A percentile compares a stretch with the other conserved stretches of the same genome.
phyloP scores from a whole-genome alignment of 2,329 filamentous ascomycete species.

The Cladosporium sp. region DNA sequence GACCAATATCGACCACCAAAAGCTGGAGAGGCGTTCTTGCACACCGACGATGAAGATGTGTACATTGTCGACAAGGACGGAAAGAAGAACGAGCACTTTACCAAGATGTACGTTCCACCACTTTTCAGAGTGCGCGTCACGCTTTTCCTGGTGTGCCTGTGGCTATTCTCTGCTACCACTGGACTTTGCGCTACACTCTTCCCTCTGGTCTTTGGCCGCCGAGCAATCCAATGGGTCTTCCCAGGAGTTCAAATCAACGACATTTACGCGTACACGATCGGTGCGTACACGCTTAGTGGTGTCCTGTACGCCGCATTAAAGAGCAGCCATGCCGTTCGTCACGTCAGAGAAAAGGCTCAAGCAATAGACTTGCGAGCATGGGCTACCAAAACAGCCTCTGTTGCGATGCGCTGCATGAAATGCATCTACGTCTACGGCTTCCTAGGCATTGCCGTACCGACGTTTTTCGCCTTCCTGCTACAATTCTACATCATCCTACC shows the following conservation, averaged over 20 bases:
- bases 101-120: slow-evolving; percentile 70
- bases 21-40: slow-evolving; percentile 73
- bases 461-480: slow-evolving; percentile 71
- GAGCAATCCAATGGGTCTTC: slow-evolving; percentile 68
- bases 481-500: slow-evolving; percentile 89
- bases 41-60: slow-evolving; percentile 62
- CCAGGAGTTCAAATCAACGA: slow-evolving; percentile 81
- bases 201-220: slow-evolving; percentile 79
- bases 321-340: slow-evolving; percentile 13
- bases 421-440: slow-evolving; percentile 72
- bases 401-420: slow-evolving; percentile 37
- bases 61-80: slow-evolving; percentile 30
- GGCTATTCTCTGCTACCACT: slow-evolving; percentile 85
- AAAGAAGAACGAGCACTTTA: slow-evolving; percentile 43
- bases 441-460: slow-evolving; percentile 73
- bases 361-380: slow-evolving; percentile 22
- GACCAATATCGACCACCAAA: slow-evolving; percentile 94
- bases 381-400: slow-evolving; percentile 19
- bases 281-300: slow-evolving; percentile 74
- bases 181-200: slow-evolving; percentile 82
- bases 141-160: slow-evolving; percentile 83
- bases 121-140: slow-evolving; percentile 76
- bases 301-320: slow-evolving; percentile 52
- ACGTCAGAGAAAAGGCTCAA: slow-evolving; percentile 17
- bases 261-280: slow-evolving; percentile 91